Evolutionary conservation across 2,329 filamentous ascomycete species (phyloP).

Genomic region (Colletotrichum somersetense): DNA sequence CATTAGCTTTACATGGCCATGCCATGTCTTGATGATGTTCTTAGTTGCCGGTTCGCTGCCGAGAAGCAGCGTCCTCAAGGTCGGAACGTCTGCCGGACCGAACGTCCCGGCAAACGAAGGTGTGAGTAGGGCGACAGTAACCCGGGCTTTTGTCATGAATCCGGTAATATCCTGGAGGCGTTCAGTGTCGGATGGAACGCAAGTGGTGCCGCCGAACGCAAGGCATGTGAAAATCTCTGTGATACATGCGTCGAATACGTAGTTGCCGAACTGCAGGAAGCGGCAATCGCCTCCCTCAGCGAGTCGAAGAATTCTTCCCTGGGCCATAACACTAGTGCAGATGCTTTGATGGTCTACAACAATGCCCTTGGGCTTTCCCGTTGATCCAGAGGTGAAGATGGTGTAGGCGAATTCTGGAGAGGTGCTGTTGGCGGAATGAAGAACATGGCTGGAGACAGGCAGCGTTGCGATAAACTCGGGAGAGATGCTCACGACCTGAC

Average conservation of each 20-base stretch:
- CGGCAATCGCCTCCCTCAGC: slow-evolving; percentile 2
- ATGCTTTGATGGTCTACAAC: slow-evolving; percentile 47
- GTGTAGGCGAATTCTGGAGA: slow-evolving; percentile 48
- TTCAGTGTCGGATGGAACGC: slow-evolving; percentile 9
- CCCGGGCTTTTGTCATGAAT: background rate
- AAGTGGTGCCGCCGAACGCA: slow-evolving; percentile 66
- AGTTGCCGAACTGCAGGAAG: slow-evolving; percentile 61
- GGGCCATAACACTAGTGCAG: background rate
- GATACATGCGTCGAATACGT: slow-evolving; percentile 65
- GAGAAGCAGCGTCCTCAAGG: background rate
- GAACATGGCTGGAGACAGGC: background rate
- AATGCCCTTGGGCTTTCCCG: slow-evolving; percentile 62
- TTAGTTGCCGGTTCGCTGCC: slow-evolving; percentile 23
- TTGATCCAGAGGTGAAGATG: slow-evolving; percentile 57
- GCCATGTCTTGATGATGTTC: slow-evolving; percentile 26
- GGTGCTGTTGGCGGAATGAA: background rate
- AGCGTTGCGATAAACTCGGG: background rate
- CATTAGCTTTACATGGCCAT: slow-evolving; percentile 1
- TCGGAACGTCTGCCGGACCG: slow-evolving; percentile 4
- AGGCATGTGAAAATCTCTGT: slow-evolving; percentile 65
- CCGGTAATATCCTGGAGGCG: slow-evolving; percentile 45
- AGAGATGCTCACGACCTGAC: slow-evolving; percentile 13
- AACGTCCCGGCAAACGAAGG: slow-evolving; percentile 31
- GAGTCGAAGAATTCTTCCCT: background rate
- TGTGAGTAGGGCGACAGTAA: slow-evolving; percentile 20